A percentile compares a stretch with the other conserved stretches of the same genome.
These are phyloP conservation scores for Lasiosphaeriaceae sp. DNA, from an alignment of 495 filamentous ascomycete genomes.

Conservation along the genomic window DNA sequence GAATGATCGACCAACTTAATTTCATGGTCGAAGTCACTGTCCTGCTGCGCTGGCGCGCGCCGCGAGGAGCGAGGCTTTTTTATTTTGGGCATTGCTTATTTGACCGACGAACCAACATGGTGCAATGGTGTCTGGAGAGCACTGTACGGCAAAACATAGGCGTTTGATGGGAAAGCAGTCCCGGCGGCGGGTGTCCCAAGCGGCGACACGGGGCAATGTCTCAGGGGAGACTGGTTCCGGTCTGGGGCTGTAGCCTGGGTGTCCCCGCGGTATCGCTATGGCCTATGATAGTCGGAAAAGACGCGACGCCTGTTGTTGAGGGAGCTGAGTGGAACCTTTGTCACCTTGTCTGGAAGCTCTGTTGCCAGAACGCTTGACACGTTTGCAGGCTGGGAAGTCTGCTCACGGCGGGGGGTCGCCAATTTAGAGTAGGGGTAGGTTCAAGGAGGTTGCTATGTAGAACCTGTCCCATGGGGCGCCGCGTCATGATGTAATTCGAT, in stretches of 20 bases:
- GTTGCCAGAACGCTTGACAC: too few relatives aligned
- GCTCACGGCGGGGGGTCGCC: not conserved
- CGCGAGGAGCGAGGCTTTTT: conserved; percentile 42
- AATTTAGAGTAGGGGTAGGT: too few relatives aligned
- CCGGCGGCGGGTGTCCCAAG: too few relatives aligned
- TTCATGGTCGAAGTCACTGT: conserved; percentile 58
- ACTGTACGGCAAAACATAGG: not conserved
- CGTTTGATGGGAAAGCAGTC: not conserved
- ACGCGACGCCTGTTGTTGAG: too few relatives aligned
- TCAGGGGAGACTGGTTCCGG: too few relatives aligned
- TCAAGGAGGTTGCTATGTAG: not conserved
- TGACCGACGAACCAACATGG: conserved; percentile 2
- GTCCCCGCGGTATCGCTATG: too few relatives aligned
- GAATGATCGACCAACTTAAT: conserved; percentile 55
- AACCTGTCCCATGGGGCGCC: not conserved
- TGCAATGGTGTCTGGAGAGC: conserved; percentile 1
- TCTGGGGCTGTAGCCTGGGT: too few relatives aligned
- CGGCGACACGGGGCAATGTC: not conserved
- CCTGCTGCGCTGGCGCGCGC: conserved; percentile 44
- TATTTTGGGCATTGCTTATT: conserved; percentile 40
- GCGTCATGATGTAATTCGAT: too few relatives aligned
- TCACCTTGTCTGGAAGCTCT: too few relatives aligned
- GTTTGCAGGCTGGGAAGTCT: too few relatives aligned
- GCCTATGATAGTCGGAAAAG: too few relatives aligned
- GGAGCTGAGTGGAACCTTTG: too few relatives aligned